phyloP scores from a whole-genome alignment of 108 stramenopile species.

The Mediolabrus comicus region DNA sequence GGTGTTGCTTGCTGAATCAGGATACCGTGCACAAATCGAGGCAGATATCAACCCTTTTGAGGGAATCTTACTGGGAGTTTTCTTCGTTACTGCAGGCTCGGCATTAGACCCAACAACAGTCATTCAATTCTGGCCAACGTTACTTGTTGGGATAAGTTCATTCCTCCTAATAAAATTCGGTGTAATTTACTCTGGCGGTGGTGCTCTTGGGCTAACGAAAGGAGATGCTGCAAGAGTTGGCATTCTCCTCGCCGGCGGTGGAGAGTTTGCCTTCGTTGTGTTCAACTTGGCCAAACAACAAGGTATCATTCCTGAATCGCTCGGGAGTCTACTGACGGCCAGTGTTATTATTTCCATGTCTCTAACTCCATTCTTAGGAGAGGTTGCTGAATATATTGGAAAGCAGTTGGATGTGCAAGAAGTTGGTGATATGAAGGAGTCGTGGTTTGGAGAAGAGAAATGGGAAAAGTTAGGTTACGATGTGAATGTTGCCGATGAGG shows the following conservation, averaged over 20 bases:
- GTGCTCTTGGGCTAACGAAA: constrained; percentile 59
- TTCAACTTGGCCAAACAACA: constrained; percentile 71
- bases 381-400: constrained; percentile 60
- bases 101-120: constrained; percentile 61
- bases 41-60: constrained; percentile 84
- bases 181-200: constrained; percentile 62
- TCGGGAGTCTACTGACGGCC: constrained; percentile 63
- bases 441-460: constrained; percentile 45
- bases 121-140: constrained; percentile 67
- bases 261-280: constrained; percentile 79
- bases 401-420: constrained; percentile 50
- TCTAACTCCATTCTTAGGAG: constrained; percentile 65
- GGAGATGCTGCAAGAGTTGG: constrained; percentile 66
- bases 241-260: constrained; percentile 58
- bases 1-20: constrained; percentile 64
- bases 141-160: constrained; percentile 55
- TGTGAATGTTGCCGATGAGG: constrained; percentile 47
- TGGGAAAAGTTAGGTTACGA: constrained; percentile 44
- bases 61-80: constrained; percentile 78
- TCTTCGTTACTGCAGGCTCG: constrained; percentile 77
- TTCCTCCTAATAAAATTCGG: constrained; percentile 58
- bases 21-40: constrained; percentile 77
- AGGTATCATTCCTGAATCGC: constrained; percentile 49
- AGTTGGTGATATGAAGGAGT: constrained; percentile 10
- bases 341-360: constrained; percentile 81